These are phyloP conservation scores for Sarocladium kiliense DNA, from an alignment of 2,329 filamentous ascomycete genomes.

Conservation along the genomic window DNA sequence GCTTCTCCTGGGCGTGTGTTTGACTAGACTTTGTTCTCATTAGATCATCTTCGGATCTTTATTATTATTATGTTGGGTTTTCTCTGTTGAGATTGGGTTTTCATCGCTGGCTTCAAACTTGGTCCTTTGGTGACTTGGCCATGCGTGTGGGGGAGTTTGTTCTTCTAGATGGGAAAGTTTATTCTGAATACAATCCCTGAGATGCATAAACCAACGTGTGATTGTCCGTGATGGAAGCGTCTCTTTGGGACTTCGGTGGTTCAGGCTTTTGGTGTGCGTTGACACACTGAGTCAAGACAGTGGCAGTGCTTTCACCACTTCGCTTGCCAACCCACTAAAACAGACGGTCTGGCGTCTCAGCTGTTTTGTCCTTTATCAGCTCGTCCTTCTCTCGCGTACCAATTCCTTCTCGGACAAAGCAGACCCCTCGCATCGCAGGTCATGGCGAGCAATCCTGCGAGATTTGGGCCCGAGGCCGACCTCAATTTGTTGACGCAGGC, in stretches of 20 bases:
- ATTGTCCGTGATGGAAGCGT: background rate
- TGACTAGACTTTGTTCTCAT: background rate
- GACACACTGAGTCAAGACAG: too few relatives aligned
- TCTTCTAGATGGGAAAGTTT: constrained; percentile 4
- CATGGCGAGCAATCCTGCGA: background rate
- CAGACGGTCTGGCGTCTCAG: too few relatives aligned
- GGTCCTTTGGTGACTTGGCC: background rate
- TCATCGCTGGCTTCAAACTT: background rate
- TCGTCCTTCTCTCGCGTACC: too few relatives aligned
- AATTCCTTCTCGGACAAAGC: too few relatives aligned
- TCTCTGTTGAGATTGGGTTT: background rate
- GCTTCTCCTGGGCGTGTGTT: background rate
- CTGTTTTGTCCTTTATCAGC: background rate
- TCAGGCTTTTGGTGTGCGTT: too few relatives aligned
- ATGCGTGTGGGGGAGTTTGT: constrained; percentile 2
- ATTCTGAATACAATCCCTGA: constrained; percentile 8
- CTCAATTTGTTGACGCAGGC: background rate
- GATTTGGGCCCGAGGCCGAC: background rate
- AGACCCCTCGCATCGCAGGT: too few relatives aligned
- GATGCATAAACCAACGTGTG: constrained; percentile 1
- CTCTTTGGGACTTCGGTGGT: too few relatives aligned
- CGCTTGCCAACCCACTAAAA: background rate
- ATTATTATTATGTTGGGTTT: background rate
- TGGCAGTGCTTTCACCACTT: background rate
- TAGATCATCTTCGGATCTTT: background rate